These are phyloP conservation scores for Sesbania bispinosa DNA, from an alignment of 306 rosid species.

Conservation along the genomic window DNA sequence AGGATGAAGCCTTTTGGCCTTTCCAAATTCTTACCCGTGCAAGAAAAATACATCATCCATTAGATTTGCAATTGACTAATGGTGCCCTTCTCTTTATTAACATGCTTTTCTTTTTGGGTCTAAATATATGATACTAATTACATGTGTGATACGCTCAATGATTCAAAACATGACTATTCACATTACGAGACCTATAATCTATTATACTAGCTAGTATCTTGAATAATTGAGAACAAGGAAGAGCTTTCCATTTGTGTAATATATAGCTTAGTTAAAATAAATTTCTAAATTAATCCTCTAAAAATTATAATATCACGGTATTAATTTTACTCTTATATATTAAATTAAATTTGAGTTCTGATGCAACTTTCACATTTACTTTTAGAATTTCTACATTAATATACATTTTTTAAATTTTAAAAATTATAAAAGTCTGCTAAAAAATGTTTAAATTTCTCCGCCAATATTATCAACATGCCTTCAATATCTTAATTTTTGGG, in stretches of 20 bases:
- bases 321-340: too few relatives aligned
- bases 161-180: conserved; percentile 34
- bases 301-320: not conserved
- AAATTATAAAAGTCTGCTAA: too few relatives aligned
- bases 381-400: too few relatives aligned
- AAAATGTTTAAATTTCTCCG: too few relatives aligned
- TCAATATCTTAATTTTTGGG: too few relatives aligned
- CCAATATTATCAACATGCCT: too few relatives aligned
- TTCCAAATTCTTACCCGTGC: conserved; percentile 26
- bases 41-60: conserved; percentile 15
- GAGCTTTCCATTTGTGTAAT: not conserved
- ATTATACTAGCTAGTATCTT: conserved; percentile 9
- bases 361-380: too few relatives aligned
- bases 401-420: too few relatives aligned
- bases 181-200: conserved; percentile 28
- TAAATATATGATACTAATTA: conserved; percentile 10
- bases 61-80: conserved; percentile 28
- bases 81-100: not conserved
- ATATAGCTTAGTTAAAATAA: not conserved
- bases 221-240: conserved; percentile 5
- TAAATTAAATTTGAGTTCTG: too few relatives aligned
- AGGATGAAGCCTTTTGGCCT: not conserved
- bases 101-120: not conserved
- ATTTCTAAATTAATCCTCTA: not conserved
- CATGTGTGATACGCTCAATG: conserved; percentile 30